phyloP scores from a whole-genome alignment of 805 yeast genomes.

The Saturnispora dispora region DNA sequence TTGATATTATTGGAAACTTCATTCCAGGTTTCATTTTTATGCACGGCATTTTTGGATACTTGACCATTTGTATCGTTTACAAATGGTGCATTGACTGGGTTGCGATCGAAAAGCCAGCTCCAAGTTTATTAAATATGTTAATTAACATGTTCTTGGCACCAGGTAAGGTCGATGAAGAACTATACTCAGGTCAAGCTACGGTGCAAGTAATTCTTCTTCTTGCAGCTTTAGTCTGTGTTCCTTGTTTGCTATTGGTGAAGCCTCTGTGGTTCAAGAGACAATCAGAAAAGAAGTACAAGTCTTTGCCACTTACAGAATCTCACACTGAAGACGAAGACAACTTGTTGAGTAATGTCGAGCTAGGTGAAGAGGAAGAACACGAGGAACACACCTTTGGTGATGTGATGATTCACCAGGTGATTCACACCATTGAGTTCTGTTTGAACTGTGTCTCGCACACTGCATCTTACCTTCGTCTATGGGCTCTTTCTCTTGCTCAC shows the following conservation, averaged over 20 bases:
- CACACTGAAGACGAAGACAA: slow-evolving; percentile 22
- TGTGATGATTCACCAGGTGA: slow-evolving; percentile 92
- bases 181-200: slow-evolving; percentile 70
- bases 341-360: slow-evolving; percentile 23
- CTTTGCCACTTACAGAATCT: slow-evolving; percentile 27
- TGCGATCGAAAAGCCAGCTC: slow-evolving; percentile 67
- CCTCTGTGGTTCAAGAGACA: slow-evolving; percentile 49
- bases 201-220: slow-evolving; percentile 66
- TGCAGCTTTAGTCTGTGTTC: slow-evolving; percentile 83
- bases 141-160: slow-evolving; percentile 94
- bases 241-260: slow-evolving; percentile 79
- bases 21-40: slow-evolving; percentile 89
- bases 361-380: slow-evolving; percentile 45
- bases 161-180: slow-evolving; percentile 71
- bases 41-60: slow-evolving; percentile 94
- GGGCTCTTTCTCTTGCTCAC: slow-evolving; percentile 97
- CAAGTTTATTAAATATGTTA: slow-evolving; percentile 88
- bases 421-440: slow-evolving; percentile 96
- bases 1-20: slow-evolving; percentile 88
- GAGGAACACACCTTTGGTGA: slow-evolving; percentile 77
- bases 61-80: slow-evolving; percentile 76
- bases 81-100: slow-evolving; percentile 95
- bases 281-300: slow-evolving; percentile 39
- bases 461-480: slow-evolving; percentile 88
- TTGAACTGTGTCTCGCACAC: slow-evolving; percentile 97